Conservation (phyloP, 176 grass and related monocot genomes). For the Stipa capillata region DNA sequence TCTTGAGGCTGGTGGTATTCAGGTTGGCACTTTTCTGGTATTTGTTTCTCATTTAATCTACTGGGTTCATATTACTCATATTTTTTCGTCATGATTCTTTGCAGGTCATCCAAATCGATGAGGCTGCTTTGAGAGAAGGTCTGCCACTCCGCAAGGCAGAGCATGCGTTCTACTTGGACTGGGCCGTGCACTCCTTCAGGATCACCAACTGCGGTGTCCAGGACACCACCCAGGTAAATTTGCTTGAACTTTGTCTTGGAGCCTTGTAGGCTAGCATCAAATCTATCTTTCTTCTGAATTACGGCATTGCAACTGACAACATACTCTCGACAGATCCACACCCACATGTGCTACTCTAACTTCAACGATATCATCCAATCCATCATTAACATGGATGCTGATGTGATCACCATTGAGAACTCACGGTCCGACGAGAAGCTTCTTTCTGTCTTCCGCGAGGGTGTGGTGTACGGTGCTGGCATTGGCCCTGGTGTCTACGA, state of each 20-base stretch:
- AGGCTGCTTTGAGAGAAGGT: conserved; percentile 89
- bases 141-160: conserved; percentile 90
- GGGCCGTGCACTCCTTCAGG: conserved; percentile 93
- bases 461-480: conserved; percentile 67
- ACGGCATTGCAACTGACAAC: not conserved
- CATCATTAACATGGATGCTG: conserved; percentile 89
- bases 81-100: not conserved
- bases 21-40: conserved; percentile 39
- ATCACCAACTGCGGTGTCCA: conserved; percentile 84
- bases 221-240: conserved; percentile 85
- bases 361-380: conserved; percentile 98
- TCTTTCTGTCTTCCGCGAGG: conserved; percentile 81
- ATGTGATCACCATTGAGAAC: conserved; percentile 98
- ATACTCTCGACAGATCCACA: conserved; percentile 68
- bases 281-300: not conserved
- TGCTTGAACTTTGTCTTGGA: not conserved
- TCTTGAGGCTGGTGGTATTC: conserved; percentile 82
- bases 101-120: conserved; percentile 95
- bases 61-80: not conserved
- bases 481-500: conserved; percentile 89
- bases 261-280: too few relatives aligned
- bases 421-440: conserved; percentile 86
- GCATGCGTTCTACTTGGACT: conserved; percentile 89
- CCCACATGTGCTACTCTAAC: conserved; percentile 99
- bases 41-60: not conserved